Conservation (phyloP, 164 flowering plant genomes). For the Vitis riparia region DNA sequence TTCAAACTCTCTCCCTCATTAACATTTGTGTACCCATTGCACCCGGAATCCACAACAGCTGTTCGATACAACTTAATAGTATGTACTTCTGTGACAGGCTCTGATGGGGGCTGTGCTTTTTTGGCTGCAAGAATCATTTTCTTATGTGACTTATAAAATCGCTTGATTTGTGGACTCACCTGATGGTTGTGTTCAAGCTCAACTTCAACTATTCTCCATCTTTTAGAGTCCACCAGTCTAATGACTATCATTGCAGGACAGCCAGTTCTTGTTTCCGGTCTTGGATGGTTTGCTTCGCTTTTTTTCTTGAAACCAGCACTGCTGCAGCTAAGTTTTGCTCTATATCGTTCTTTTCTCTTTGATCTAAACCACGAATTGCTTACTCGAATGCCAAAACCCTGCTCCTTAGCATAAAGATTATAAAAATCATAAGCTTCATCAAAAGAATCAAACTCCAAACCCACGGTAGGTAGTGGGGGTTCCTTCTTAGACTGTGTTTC, state of each 20-base stretch:
- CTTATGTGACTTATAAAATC: slow-evolving; percentile 45
- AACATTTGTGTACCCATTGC: slow-evolving; percentile 16
- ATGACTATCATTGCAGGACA: slow-evolving; percentile 52
- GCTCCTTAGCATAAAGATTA: slow-evolving; percentile 40
- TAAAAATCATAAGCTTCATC: slow-evolving; percentile 47
- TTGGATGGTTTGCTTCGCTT: slow-evolving; percentile 42
- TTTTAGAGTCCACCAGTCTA: slow-evolving; percentile 35
- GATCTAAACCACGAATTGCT: slow-evolving; percentile 52
- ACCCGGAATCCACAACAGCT: slow-evolving; percentile 20
- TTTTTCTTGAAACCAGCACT: slow-evolving; percentile 56
- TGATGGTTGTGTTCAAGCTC: slow-evolving; percentile 48
- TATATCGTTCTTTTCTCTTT: slow-evolving; percentile 41
- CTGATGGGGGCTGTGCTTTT: slow-evolving; percentile 22
- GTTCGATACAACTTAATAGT: slow-evolving; percentile 37
- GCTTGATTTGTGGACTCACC: slow-evolving; percentile 33
- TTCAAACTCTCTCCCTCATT: slow-evolving; percentile 18
- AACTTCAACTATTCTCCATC: slow-evolving; percentile 51
- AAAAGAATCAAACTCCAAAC: slow-evolving; percentile 48
- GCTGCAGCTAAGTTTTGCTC: slow-evolving; percentile 53
- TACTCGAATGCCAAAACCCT: slow-evolving; percentile 49
- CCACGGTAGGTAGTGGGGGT: slow-evolving; percentile 31
- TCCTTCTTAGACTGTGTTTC: slow-evolving; percentile 18
- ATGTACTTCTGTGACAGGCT: slow-evolving; percentile 33
- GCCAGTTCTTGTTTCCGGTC: slow-evolving; percentile 56
- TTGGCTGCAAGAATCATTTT: slow-evolving; percentile 37